Percentiles rank a stretch among this genome's conserved stretches.
Conservation (phyloP, 305 asterid species). For the Fraxinus latifolia region DNA sequence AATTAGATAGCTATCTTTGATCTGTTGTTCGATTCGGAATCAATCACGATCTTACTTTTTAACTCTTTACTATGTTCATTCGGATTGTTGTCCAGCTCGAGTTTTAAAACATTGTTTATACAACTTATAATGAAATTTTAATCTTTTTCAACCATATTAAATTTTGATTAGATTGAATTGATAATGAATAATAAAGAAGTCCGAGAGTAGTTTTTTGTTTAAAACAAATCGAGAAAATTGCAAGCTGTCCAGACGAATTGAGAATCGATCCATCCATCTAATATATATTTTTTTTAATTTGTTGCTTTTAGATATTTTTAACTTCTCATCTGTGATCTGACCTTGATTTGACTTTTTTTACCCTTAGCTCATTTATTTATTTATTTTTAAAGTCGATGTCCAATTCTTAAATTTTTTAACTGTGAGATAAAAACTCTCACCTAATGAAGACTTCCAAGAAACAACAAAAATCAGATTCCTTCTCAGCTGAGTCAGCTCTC, state of each 20-base stretch:
- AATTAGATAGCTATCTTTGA: too few species aligned
- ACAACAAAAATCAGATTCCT: constrained; percentile 50
- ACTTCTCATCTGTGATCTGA: not conserved
- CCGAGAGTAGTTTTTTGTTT: not conserved
- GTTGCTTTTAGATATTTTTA: too few species aligned
- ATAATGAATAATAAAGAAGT: not conserved
- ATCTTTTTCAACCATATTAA: too few species aligned
- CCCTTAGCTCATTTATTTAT: not conserved
- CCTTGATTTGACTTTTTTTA: too few species aligned
- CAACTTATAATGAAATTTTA: not conserved
- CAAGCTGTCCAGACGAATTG: not conserved
- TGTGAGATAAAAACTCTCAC: constrained; percentile 12
- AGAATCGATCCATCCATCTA: not conserved
- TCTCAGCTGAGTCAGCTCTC: constrained; percentile 23
- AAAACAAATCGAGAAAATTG: not conserved
- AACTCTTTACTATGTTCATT: not conserved
- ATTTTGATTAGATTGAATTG: not conserved
- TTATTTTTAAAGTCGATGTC: not conserved
- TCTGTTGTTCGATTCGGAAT: not conserved
- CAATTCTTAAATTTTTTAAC: not conserved
- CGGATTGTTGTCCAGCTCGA: not conserved
- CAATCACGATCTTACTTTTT: not conserved
- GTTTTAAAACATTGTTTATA: not conserved
- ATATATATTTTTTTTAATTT: too few species aligned
- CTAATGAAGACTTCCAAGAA: constrained; percentile 31